Base-by-base conservation (phyloP, 805 yeast species). In the Pichia pseudocactophila region DNA sequence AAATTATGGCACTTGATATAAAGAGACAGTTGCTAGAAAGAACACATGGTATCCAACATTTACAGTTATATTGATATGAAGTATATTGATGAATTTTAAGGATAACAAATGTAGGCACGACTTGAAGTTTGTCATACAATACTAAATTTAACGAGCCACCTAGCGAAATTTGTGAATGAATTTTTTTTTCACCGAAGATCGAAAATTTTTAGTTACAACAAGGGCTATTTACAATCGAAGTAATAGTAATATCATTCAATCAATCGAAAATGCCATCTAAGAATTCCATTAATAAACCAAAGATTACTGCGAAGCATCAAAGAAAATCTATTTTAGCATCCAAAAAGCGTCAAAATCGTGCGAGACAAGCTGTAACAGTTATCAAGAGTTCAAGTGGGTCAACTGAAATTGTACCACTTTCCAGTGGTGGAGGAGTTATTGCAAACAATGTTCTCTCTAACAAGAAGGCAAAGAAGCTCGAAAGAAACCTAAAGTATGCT, bases 251-350 rank as follows among this genome's bases (percentile, higher is more conserved):
- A 6, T 22, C 5, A n/a, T 28, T 31, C 7, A 10, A 13, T 31
- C 15, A 16, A 6, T 13, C 7, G 4, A 30, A 20, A 5, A 85
- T 85, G 95, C 92, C 95, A 28, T 80, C 88, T 15, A 82, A 74
- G 64, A 86, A 84, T 69, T 76, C 87, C 35, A 70, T 86, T 50
- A 88, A 87, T 63, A 84, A 80, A 62, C 95, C 92, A 37, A 81
- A 80, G 59, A 74, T 73, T 51, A 71, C 73, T 47, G 62, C 76
- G 31, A 66, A 63, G 48, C 65, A 76, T 69, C 70, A 46, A 68
- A 69, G 40, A 80, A 74, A 59, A 69, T 73, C 36, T 60, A 36
- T 30, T 26, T 7, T 35, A 5, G 68, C 28, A 56, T 71, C 33
- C 61, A 78, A 26, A 73, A 76, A 19, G 70, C 67, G 53, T 78